These are phyloP conservation scores for Phytophthora crassamura DNA, from an alignment of 352 stramenopile genomes.

Conservation along the genomic window DNA sequence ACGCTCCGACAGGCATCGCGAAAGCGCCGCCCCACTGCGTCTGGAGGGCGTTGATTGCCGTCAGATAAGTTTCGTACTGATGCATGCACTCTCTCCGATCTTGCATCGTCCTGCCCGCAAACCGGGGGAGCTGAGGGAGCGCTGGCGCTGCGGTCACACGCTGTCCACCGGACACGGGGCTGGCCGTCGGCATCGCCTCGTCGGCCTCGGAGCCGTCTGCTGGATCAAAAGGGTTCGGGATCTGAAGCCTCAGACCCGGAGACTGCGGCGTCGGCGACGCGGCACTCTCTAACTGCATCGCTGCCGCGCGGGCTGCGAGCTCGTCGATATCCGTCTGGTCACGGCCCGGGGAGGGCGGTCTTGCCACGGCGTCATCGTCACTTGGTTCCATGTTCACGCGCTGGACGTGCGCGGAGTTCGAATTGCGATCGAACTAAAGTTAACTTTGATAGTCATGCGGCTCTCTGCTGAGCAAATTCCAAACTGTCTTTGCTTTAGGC, in stretches of 20 bases:
- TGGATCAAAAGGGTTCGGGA: too few relatives aligned
- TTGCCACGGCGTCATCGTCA: too few relatives aligned
- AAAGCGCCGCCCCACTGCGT: background rate
- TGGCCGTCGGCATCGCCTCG: too few relatives aligned
- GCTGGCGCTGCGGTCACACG: background rate
- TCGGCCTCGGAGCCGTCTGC: too few relatives aligned
- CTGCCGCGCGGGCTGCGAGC: too few relatives aligned
- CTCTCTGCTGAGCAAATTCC: background rate
- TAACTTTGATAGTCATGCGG: slow-evolving; percentile 9
- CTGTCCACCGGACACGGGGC: too few relatives aligned
- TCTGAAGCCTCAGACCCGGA: too few relatives aligned
- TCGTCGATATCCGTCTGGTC: too few relatives aligned
- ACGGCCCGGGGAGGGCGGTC: too few relatives aligned
- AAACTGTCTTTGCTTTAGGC: slow-evolving; percentile 1
- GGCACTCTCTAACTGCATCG: too few relatives aligned
- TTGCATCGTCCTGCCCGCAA: background rate
- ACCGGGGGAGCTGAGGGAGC: background rate
- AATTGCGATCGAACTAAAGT: slow-evolving; percentile 13
- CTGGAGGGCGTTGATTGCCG: background rate
- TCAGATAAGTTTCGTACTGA: background rate
- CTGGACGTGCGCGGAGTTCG: background rate
- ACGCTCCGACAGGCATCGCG: background rate
- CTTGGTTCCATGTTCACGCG: slow-evolving; percentile 7
- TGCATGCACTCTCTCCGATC: background rate
- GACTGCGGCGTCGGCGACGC: too few relatives aligned